Base-by-base conservation (phyloP, 345 rosid species). In the Eucalyptus viminalis region DNA sequence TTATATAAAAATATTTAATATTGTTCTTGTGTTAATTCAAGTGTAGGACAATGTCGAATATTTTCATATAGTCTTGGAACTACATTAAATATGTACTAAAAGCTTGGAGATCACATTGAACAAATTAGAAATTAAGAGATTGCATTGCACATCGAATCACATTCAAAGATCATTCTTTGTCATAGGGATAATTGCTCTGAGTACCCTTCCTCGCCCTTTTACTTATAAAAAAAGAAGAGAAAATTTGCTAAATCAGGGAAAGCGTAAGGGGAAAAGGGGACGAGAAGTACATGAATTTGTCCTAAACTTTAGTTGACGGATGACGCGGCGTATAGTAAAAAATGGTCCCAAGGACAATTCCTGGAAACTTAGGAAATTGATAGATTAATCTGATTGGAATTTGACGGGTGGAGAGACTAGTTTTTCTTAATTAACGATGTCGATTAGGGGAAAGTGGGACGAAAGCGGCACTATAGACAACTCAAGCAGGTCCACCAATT, bases 121-220 rank as follows among this genome's bases (percentile, higher is more conserved):
- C 3, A 51, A 51, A 51, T 51, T 51, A 51, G 8, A 16, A 51
- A 15, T 16, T 15, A 15, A 15, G 19, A 15, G 1, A 6, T 0
- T 0, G 8, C 21, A 7, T 14, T 17, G 2, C 3, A 16, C 1
- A 16, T 51, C 21, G 8, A 17, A 15, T 14, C 17, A 51, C 3
- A 51, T 16, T 51, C 21, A 51, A 15, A 17, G 8, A 16, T 17
- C 54, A 51, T 51, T 51, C 21, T 17, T 17, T 51, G 21, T 51
- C 21, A 14, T 51, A 15, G 21, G 21, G 54, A 51, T 51, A 51
- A 17, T 17, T 17, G 21, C 54, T 51, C 21, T 16, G 3, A 6
- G 3, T 51, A 51, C 54, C 54, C 21, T 17, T 51, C 54, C 54
- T 51, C 8, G 54, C 54, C 54, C 54, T 51, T 50, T 51, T 51